Conservation (phyloP, 331 rosid species). For the Malus hybrid region DNA sequence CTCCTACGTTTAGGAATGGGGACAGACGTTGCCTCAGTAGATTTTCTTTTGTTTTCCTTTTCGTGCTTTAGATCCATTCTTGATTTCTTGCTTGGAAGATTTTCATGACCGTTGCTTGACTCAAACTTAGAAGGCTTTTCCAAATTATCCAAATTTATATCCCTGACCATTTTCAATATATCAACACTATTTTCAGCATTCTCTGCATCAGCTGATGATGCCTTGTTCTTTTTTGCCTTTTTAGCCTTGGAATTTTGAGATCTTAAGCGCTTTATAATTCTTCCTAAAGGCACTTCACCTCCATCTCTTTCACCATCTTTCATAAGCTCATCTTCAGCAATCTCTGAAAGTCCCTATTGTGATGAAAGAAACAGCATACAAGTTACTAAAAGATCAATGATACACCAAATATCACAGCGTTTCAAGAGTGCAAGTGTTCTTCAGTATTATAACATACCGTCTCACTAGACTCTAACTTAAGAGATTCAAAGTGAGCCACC, state of each 20-base stretch:
- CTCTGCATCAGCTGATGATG: slow-evolving; percentile 34
- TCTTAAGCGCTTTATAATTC: slow-evolving; percentile 56
- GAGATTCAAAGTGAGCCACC: slow-evolving; percentile 77
- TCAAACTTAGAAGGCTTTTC: slow-evolving; percentile 48
- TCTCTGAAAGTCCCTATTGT: slow-evolving; percentile 45
- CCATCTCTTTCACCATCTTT: slow-evolving; percentile 50
- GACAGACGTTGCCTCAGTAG: slow-evolving; percentile 35
- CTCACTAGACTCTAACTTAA: slow-evolving; percentile 56
- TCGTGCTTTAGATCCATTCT: slow-evolving; percentile 24
- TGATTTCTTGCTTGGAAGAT: slow-evolving; percentile 33
- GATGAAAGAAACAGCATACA: slow-evolving; percentile 3
- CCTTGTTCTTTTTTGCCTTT: slow-evolving; percentile 47
- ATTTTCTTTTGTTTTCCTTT: slow-evolving; percentile 47
- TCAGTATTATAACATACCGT: slow-evolving; percentile 35
- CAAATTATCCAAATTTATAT: slow-evolving; percentile 52
- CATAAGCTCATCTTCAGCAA: slow-evolving; percentile 38
- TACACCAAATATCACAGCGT: slow-evolving; percentile 9
- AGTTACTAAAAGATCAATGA: slow-evolving; percentile 17
- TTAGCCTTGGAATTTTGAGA: slow-evolving; percentile 52
- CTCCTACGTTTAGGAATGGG: slow-evolving; percentile 53
- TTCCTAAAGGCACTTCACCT: slow-evolving; percentile 63
- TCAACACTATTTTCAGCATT: slow-evolving; percentile 51
- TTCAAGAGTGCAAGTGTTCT: background rate
- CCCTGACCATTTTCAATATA: slow-evolving; percentile 58
- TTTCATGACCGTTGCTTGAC: slow-evolving; percentile 68